Base-by-base conservation (phyloP, 352 stramenopile genomes). In the Phytophthora tubulina region DNA sequence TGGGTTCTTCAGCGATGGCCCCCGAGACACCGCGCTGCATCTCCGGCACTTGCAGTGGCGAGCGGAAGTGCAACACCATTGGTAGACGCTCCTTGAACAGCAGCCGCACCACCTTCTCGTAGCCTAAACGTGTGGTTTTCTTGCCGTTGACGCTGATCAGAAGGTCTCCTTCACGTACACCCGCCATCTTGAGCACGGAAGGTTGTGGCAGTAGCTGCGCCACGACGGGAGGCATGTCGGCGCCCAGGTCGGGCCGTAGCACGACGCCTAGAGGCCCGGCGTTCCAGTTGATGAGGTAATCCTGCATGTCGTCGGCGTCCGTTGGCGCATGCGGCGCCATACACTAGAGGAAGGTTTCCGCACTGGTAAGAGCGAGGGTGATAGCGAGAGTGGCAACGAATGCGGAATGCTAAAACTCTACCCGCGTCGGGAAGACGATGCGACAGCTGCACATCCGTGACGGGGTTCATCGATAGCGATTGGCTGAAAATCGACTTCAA, bases 281-380 rank as follows among this genome's bases (percentile, higher is more conserved):
- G 68, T 95, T 91, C 87, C 87, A 95, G 68, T 95, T 93, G 75
- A 95, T 93, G 51, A 93, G 84, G 77, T 92, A 95, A 64, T 95
- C 87, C 66, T 89, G 79, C 86, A 75, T 72, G 30, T 41, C 36
- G 15, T 59, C 48, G 30, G 38, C 50, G 42, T 73, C 56, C 39
- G 58, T 59, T 27, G 50, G 46, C 53, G 44, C 46, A 27, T 64
- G 67, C 55, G 49, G 65, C 51, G 36, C 58, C 45, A 62, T 59
- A 36, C 49, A 57, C 38, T 27, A 9, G 3, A 44, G 8, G 36
- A 55, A 41, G 38, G 33, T 59, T 41, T 53, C 55, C 44, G 57
- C 55, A 54, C 55, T 52, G 41, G 32, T 30, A 39, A n/a, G 17
- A 54, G 21, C 38, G 39, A 36, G n/a, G 17, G 30, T 35, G 27